A percentile compares a stretch with the other conserved stretches of the same genome.
Conservation (phyloP, 2,329 filamentous ascomycete species). For the Exophiala spinifera region DNA sequence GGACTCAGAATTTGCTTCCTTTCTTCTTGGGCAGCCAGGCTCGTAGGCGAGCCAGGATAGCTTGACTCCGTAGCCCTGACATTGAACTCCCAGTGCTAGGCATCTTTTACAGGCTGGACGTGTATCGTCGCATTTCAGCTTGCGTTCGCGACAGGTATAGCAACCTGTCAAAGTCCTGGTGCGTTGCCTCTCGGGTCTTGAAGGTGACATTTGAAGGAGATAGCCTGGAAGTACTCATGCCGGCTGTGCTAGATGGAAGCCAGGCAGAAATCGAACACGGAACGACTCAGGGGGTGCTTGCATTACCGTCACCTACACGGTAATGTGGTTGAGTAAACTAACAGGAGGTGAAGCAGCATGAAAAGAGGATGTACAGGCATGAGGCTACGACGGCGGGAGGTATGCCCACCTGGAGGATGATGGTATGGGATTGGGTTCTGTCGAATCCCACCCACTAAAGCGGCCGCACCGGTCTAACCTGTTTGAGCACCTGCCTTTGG, state of each 20-base stretch:
- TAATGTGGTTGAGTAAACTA: background rate
- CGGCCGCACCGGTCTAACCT: too few relatives aligned
- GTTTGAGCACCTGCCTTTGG: too few relatives aligned
- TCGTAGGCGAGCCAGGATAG: slow-evolving; percentile 8
- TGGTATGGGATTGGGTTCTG: too few relatives aligned
- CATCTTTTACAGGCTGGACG: slow-evolving; percentile 26
- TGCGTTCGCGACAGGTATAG: slow-evolving; percentile 18
- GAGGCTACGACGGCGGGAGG: too few relatives aligned
- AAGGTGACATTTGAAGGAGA: background rate
- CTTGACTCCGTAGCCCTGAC: slow-evolving; percentile 16
- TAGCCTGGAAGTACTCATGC: background rate
- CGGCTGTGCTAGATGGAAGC: too few relatives aligned
- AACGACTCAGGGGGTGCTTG: background rate
- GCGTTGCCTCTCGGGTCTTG: slow-evolving; percentile 3
- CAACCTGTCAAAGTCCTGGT: slow-evolving; percentile 13
- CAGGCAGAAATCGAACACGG: background rate
- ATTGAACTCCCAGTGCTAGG: slow-evolving; percentile 22
- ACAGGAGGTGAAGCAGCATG: too few relatives aligned
- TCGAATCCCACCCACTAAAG: too few relatives aligned
- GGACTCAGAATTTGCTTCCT: background rate
- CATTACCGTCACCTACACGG: background rate
- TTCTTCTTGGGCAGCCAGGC: background rate
- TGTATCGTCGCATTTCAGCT: slow-evolving; percentile 30
- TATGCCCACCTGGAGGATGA: too few relatives aligned
- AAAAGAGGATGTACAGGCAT: too few relatives aligned